phyloP scores from a whole-genome alignment of 2,329 filamentous ascomycete species.

The Ambrosiella beaveri region DNA sequence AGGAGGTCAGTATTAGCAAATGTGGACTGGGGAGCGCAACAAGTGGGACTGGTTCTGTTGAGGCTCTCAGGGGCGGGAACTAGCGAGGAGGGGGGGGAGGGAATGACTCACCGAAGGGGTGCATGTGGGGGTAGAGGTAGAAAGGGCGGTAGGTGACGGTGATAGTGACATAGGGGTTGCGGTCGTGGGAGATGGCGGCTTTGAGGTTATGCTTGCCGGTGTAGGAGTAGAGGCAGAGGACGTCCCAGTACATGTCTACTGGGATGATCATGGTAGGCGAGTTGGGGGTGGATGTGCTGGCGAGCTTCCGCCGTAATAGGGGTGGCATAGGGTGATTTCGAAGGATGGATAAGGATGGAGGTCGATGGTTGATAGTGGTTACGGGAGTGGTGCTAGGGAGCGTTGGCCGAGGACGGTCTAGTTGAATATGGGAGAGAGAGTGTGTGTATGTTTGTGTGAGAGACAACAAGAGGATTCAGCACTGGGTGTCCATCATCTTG shows the following conservation, averaged over 20 bases:
- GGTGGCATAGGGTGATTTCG: too few relatives aligned
- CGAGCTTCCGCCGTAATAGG: too few relatives aligned
- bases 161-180: slow-evolving; percentile 28
- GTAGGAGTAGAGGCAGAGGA: slow-evolving; percentile 36
- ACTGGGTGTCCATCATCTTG: too few relatives aligned
- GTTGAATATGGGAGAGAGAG: too few relatives aligned
- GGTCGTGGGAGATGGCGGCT: slow-evolving; percentile 25
- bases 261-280: slow-evolving; percentile 15
- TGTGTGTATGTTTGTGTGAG: too few relatives aligned
- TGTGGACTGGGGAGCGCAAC: too few relatives aligned
- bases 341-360: too few relatives aligned
- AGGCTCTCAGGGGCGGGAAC: neutral
- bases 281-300: neutral
- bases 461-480: too few relatives aligned
- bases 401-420: too few relatives aligned
- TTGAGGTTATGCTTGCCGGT: slow-evolving; percentile 31
- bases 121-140: slow-evolving; percentile 24
- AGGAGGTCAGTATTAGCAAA: too few relatives aligned
- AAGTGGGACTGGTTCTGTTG: neutral
- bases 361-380: too few relatives aligned
- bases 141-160: slow-evolving; percentile 31
- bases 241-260: slow-evolving; percentile 32
- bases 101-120: slow-evolving; percentile 16
- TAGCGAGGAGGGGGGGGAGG: neutral
- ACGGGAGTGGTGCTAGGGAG: too few relatives aligned